A percentile compares a stretch with the other conserved stretches of the same genome.
Evolutionary conservation across 1,284 basidiomycete species (phyloP).

Genomic region (Thecaphora frezii): DNA sequence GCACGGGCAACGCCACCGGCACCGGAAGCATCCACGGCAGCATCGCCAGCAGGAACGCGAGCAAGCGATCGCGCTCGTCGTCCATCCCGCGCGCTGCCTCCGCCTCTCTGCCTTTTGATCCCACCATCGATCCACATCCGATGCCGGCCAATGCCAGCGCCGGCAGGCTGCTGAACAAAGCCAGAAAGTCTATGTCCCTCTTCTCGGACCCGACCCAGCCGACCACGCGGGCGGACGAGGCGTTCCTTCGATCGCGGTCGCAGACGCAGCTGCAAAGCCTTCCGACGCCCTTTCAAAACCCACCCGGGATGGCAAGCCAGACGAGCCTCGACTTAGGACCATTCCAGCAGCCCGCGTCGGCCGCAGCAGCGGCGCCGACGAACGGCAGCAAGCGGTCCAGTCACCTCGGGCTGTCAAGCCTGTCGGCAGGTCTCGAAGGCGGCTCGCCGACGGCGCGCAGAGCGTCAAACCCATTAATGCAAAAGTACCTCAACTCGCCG

Average conservation of each 20-base stretch:
- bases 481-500: slow-evolving; percentile 35
- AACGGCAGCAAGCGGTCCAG: background rate
- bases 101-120: slow-evolving; percentile 28
- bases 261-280: background rate
- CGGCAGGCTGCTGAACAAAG: slow-evolving; percentile 28
- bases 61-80: slow-evolving; percentile 32
- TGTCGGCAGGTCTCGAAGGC: background rate
- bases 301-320: slow-evolving; percentile 44
- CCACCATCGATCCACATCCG: slow-evolving; percentile 21
- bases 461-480: slow-evolving; percentile 25
- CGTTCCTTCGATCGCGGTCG: background rate
- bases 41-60: slow-evolving; percentile 32
- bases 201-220: slow-evolving; percentile 9
- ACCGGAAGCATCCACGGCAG: slow-evolving; percentile 25
- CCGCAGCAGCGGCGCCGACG: background rate
- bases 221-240: background rate
- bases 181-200: slow-evolving; percentile 31
- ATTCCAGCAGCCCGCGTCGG: slow-evolving; percentile 26
- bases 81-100: slow-evolving; percentile 12
- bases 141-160: slow-evolving; percentile 3
- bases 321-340: slow-evolving; percentile 47
- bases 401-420: background rate
- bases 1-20: slow-evolving; percentile 5
- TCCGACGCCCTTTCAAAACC: slow-evolving; percentile 29
- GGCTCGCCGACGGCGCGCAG: slow-evolving; percentile 18